Conservation (phyloP, 495 filamentous ascomycete genomes). For the Podospora pseudopauciseta region DNA sequence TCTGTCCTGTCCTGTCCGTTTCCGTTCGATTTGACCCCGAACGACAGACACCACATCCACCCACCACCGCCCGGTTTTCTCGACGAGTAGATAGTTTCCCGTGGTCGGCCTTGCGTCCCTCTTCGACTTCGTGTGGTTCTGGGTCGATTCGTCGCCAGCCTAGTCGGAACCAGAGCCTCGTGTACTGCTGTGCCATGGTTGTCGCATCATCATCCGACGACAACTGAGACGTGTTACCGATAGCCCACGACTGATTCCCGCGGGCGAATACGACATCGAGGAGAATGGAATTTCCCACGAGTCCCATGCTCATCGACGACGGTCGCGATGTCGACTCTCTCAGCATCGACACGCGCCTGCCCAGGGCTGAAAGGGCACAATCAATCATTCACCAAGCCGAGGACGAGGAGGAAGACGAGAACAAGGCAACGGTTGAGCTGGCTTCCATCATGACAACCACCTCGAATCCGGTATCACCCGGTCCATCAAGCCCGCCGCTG, state of each 20-base stretch:
- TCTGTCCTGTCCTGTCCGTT: no score
- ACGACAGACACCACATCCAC: background rate
- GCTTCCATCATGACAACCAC: constrained; percentile 50
- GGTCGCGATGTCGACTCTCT: constrained; percentile 29
- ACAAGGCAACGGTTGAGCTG: constrained; percentile 42
- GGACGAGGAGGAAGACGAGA: constrained; percentile 35
- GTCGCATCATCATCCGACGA: constrained; percentile 22
- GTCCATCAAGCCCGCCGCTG: constrained; percentile 51
- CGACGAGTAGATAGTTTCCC: background rate
- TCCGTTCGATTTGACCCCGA: background rate
- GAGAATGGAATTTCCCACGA: constrained; percentile 5
- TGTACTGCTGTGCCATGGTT: constrained; percentile 26
- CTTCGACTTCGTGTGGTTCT: background rate
- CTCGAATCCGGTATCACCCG: constrained; percentile 52
- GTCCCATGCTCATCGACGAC: constrained; percentile 24
- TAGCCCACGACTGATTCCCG: background rate
- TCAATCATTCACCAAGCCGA: constrained; percentile 29
- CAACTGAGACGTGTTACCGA: constrained; percentile 8
- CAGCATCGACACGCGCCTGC: constrained; percentile 28
- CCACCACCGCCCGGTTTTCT: no score
- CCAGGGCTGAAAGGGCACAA: constrained; percentile 26
- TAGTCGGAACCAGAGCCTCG: background rate
- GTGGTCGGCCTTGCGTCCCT: background rate
- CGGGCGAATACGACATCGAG: background rate
- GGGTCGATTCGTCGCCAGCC: background rate